Evolutionary conservation across 495 filamentous ascomycete genomes (phyloP).

Genomic region (Lophium mytilinum): DNA sequence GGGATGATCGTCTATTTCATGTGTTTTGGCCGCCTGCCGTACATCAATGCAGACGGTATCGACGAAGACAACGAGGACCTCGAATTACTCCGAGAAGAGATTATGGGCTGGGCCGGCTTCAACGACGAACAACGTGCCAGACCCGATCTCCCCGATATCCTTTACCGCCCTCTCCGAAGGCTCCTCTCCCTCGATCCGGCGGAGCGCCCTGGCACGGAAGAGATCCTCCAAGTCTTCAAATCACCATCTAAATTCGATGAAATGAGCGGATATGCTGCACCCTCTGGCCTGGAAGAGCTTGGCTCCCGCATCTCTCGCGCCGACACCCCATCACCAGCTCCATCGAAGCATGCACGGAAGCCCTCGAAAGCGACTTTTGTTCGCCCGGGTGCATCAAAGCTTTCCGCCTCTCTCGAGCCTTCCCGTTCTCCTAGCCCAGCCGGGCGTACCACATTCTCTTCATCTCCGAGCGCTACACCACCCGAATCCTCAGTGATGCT

Average conservation of each 20-base stretch:
- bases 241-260: conserved; percentile 58
- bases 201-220: conserved; percentile 74
- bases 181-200: conserved; percentile 70
- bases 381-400: conserved; percentile 23
- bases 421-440: background rate
- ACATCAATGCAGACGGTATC: conserved; percentile 69
- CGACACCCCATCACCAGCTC: conserved; percentile 22
- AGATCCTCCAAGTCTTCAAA: conserved; percentile 76
- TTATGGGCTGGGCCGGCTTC: conserved; percentile 79
- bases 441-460: background rate
- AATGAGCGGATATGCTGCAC: conserved; percentile 10
- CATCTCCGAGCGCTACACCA: background rate
- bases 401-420: conserved; percentile 1
- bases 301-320: conserved; percentile 20
- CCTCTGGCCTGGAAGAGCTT: conserved; percentile 8
- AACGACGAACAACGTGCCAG: conserved; percentile 61
- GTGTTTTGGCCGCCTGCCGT: conserved; percentile 87
- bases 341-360: conserved; percentile 17
- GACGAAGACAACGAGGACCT: conserved; percentile 91
- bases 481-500: conserved; percentile 24
- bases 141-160: conserved; percentile 73
- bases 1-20: conserved; percentile 98
- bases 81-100: conserved; percentile 80
- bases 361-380: conserved; percentile 12
- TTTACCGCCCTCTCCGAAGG: conserved; percentile 75